Conservation (phyloP, 2,329 filamentous ascomycete genomes). For the Dichotomopilus funicola region DNA sequence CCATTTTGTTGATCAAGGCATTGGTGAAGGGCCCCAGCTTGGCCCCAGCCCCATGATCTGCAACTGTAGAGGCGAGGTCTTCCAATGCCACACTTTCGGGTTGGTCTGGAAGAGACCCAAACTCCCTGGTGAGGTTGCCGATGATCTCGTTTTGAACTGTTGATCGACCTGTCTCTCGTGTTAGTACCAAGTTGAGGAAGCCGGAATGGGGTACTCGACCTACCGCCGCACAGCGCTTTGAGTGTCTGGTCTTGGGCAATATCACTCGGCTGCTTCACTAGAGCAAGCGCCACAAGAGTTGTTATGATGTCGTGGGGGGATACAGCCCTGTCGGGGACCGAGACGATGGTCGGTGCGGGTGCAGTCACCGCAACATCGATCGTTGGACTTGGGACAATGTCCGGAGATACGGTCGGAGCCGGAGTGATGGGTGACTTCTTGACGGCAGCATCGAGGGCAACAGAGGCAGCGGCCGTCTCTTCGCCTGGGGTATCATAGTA, state of each 20-base stretch:
- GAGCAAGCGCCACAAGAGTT: slow-evolving; percentile 27
- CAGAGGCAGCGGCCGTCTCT: neutral
- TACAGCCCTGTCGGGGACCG: neutral
- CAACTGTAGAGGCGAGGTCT: slow-evolving; percentile 26
- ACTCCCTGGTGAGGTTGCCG: slow-evolving; percentile 36
- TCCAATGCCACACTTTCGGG: slow-evolving; percentile 33
- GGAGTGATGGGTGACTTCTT: neutral
- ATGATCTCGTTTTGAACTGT: slow-evolving; percentile 40
- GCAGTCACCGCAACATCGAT: neutral
- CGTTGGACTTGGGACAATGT: neutral
- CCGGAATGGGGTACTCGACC: neutral
- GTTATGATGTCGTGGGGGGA: slow-evolving; percentile 4
- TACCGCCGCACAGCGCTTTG: slow-evolving; percentile 25
- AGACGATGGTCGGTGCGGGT: neutral
- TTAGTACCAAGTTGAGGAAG: neutral
- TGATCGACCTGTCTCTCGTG: slow-evolving; percentile 29
- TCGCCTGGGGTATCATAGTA: slow-evolving; percentile 1
- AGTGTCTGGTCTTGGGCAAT: slow-evolving; percentile 27
- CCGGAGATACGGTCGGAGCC: neutral
- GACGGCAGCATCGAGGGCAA: neutral
- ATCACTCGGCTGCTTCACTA: slow-evolving; percentile 26
- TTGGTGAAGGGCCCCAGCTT: neutral
- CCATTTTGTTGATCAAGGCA: neutral
- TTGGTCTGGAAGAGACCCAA: slow-evolving; percentile 34
- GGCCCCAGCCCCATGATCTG: slow-evolving; percentile 26